Evolutionary conservation across 1,284 basidiomycete genomes (phyloP), one percentile per base, ranked within the genome.

Genomic region (Gymnopus androsaceus): DNA sequence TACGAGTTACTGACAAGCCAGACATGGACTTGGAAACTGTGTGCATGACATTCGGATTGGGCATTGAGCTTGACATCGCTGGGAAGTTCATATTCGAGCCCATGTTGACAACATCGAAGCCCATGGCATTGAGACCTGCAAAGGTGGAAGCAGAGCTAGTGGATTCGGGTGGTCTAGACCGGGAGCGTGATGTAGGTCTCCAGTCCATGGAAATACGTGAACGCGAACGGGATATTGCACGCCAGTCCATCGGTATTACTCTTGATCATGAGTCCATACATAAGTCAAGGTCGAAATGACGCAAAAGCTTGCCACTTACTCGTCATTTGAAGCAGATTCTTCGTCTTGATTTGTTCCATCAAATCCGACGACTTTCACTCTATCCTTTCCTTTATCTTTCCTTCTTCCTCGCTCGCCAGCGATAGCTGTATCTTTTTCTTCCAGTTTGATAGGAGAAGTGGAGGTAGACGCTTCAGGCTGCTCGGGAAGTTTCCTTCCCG

Each of bases 131-230:
- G 51, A 72, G 69, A 50, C 79, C 80, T 55, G 83, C 81, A 61
- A 79, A 80, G 19, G 73, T 70, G 15, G 75, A 73, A 27, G 77
- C 48, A 11, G 48, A 50, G 21, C 48, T 45, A 36, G 48, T 51
- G 30, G 48, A 68, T 59, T 79, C 77, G 40, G 84, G 81, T 34
- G 85, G 83, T 51, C 88, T 81, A 55, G 89, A 88, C 55, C 88
- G 79, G 58, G 87, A 89, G 54, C 90, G 85, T 70, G 84, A 88
- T 55, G 82, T 75, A 50, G 88, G 85, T 54, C 82, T 79, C 88
- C 88, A 92, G 70, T 91, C 89, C 87, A 90, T 90, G 51, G 92
- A 90, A 66, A 92, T 88, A 25, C 95, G 87, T 21, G 96, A 98
- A 59, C 95, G 84, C 14, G 95, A 97, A 58, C 95, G 85, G 67